Evolutionary conservation across 164 flowering plant species (phyloP).

Genomic region (Umbilicus rupestris): DNA sequence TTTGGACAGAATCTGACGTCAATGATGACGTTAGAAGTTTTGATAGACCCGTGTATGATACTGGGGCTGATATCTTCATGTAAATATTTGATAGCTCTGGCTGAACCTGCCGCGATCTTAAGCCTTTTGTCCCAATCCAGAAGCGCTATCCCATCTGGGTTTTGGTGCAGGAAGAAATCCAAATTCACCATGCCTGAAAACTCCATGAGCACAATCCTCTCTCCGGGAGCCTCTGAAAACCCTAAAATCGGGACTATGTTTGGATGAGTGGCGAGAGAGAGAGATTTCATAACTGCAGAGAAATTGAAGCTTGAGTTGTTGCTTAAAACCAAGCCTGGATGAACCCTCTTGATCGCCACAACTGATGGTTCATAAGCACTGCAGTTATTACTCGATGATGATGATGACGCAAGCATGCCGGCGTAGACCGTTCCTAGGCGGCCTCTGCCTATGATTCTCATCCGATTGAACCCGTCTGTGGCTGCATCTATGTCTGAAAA

Average conservation of each 20-base stretch:
- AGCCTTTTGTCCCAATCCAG: conserved; percentile 49
- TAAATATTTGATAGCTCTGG: conserved; percentile 58
- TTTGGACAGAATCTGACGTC: conserved; percentile 45
- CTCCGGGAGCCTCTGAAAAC: conserved; percentile 72
- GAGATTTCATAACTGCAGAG: conserved; percentile 33
- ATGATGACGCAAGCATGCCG: conserved; percentile 19
- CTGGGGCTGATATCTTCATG: conserved; percentile 48
- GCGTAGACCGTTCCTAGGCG: conserved; percentile 58
- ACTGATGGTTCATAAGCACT: conserved; percentile 16
- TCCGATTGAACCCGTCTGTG: conserved; percentile 57
- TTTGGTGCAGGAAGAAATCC: conserved; percentile 49
- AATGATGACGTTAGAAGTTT: conserved; percentile 53
- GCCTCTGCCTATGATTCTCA: conserved; percentile 49
- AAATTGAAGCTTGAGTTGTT: conserved; percentile 60
- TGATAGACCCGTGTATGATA: conserved; percentile 61
- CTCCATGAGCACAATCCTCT: conserved; percentile 62
- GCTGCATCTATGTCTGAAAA: conserved; percentile 47
- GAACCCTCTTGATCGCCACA: conserved; percentile 54
- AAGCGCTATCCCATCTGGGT: conserved; percentile 25
- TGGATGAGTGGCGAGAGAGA: conserved; percentile 56
- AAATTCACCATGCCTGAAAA: conserved; percentile 43
- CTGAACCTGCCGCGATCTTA: conserved; percentile 49
- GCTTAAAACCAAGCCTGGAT: conserved; percentile 45
- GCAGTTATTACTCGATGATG: not conserved
- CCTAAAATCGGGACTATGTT: conserved; percentile 58